These are phyloP conservation scores for Clarireedia homoeocarpa DNA, from an alignment of 2,329 filamentous ascomycete genomes.

Conservation along the genomic window DNA sequence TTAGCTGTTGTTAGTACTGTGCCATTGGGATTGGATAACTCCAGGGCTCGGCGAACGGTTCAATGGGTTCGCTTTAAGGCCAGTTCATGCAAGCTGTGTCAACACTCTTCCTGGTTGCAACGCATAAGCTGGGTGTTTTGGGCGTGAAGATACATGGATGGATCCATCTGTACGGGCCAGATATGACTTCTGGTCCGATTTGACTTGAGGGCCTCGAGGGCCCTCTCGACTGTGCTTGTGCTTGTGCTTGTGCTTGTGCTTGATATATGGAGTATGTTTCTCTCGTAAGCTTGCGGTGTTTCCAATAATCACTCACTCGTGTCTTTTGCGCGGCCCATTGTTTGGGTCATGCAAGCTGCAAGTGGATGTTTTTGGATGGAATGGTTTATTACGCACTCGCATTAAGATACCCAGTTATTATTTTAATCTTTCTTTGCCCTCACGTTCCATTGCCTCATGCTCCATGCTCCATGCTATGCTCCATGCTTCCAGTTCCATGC, in stretches of 20 bases:
- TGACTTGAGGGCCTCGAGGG: neutral
- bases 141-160: neutral
- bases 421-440: neutral
- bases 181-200: neutral
- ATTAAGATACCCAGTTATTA: neutral
- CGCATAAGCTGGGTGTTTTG: neutral
- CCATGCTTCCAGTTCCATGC: too few species aligned
- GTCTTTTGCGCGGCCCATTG: too few species aligned
- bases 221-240: too few species aligned
- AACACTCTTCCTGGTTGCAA: neutral
- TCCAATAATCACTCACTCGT: neutral
- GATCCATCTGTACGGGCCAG: neutral
- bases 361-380: neutral
- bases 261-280: too few species aligned
- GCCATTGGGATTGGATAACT: too few species aligned
- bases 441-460: neutral
- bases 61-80: neutral
- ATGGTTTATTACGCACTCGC: neutral
- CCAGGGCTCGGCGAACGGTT: neutral
- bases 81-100: constrained; percentile 1
- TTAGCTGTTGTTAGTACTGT: neutral
- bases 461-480: neutral
- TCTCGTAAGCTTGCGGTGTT: neutral
- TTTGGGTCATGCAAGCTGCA: neutral
- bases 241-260: too few species aligned